Conservation (phyloP, 176 grass and related monocot genomes). For the Saccharum officinarum region DNA sequence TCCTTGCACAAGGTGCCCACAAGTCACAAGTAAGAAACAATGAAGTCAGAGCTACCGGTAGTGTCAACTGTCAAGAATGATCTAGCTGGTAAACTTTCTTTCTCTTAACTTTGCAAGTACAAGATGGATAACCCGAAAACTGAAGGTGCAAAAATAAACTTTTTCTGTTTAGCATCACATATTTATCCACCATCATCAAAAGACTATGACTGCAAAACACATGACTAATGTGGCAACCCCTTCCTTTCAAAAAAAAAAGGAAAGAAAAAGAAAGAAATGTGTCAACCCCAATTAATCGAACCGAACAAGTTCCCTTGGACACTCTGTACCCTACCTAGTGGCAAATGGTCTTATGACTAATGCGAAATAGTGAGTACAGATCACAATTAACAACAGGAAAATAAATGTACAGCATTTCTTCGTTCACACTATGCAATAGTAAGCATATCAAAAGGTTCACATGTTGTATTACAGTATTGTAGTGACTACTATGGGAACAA, state of each 20-base stretch:
- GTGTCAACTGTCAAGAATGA: neutral
- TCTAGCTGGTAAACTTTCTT: neutral
- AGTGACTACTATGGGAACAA: conserved; percentile 28
- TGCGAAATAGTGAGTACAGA: neutral
- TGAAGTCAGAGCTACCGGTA: neutral
- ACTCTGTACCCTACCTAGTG: neutral
- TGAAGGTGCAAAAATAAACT: neutral
- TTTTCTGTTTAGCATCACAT: conserved; percentile 7
- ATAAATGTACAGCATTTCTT: conserved; percentile 33
- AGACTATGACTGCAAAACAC: neutral
- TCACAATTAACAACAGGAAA: neutral
- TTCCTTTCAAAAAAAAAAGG: neutral
- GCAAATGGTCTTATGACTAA: conserved; percentile 2
- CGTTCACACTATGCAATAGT: conserved; percentile 19
- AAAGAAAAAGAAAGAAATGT: neutral
- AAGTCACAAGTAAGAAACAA: conserved; percentile 2
- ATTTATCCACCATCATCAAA: neutral
- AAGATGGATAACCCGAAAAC: neutral
- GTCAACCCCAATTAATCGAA: conserved; percentile 7
- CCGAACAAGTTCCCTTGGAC: neutral
- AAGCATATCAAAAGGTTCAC: conserved; percentile 6
- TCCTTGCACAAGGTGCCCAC: neutral
- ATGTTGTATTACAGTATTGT: conserved; percentile 31
- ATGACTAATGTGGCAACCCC: neutral
- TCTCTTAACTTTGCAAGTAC: conserved; percentile 3